Conservation (phyloP, 2,329 filamentous ascomycete species). For the Colletotrichum sp. region DNA sequence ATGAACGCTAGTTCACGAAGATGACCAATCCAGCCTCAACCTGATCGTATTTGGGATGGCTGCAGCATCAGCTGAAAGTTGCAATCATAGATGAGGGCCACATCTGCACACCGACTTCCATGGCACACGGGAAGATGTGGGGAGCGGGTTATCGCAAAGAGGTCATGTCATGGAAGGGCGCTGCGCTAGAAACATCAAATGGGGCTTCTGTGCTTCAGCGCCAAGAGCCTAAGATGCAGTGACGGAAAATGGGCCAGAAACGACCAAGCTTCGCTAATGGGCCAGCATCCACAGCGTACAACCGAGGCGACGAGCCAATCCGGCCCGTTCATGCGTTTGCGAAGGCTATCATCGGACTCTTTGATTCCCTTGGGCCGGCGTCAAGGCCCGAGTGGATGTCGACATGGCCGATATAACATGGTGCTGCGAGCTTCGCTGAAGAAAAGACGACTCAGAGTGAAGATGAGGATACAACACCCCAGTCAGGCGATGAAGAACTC, state of each 20-base stretch:
- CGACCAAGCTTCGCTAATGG: background rate
- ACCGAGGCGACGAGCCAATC: background rate
- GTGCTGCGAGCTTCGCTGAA: background rate
- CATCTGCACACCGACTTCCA: background rate
- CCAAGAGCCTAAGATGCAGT: background rate
- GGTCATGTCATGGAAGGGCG: conserved; percentile 9
- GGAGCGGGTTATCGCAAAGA: background rate
- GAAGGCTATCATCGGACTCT: background rate
- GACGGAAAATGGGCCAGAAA: background rate
- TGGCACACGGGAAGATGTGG: background rate
- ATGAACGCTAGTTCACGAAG: background rate
- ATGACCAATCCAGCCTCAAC: background rate
- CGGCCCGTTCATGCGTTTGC: background rate
- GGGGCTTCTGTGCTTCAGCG: background rate
- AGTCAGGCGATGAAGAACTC: background rate
- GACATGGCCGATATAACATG: background rate
- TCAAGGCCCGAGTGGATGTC: background rate
- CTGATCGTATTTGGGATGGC: background rate
- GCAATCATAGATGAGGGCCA: background rate
- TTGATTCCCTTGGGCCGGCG: background rate
- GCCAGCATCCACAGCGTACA: background rate
- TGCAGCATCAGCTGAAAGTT: background rate
- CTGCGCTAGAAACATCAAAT: background rate
- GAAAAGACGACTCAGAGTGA: fast-evolving
- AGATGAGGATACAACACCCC: background rate